Conservation (phyloP, 2,329 filamentous ascomycete species). For the Arthrinium phaeospermum region DNA sequence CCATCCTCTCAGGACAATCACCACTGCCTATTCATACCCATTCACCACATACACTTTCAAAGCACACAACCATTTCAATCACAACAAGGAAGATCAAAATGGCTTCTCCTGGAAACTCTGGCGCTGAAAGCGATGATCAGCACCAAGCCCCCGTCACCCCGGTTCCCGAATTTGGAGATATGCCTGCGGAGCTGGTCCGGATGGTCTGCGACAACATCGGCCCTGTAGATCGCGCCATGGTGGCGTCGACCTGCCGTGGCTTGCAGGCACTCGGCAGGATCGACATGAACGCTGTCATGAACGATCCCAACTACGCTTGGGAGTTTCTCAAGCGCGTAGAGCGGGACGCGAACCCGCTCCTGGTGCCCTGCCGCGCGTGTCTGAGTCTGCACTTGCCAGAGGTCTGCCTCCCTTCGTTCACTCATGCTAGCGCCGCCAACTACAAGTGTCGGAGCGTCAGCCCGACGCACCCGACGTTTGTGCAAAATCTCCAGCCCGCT, state of each 20-base stretch:
- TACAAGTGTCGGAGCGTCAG: neutral
- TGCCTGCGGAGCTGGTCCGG: neutral
- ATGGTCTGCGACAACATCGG: neutral
- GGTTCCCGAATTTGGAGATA: too few relatives aligned
- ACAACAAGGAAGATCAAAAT: neutral
- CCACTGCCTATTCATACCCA: neutral
- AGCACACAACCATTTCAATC: neutral
- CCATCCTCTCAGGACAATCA: neutral
- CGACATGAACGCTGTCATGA: neutral
- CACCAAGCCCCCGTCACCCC: neutral
- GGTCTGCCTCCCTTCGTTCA: neutral
- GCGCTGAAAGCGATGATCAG: neutral
- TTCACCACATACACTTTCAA: neutral
- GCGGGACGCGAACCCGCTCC: neutral
- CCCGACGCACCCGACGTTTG: accelerated
- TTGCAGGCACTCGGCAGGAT: neutral
- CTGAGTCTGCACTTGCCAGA: neutral
- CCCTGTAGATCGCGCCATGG: neutral
- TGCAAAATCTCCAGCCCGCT: neutral
- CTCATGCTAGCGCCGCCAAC: accelerated
- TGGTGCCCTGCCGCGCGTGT: neutral
- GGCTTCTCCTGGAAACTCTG: neutral
- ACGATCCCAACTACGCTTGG: neutral
- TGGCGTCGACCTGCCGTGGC: neutral
- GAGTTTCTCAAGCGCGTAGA: neutral